These are phyloP conservation scores for Aphanomyces invadans DNA, from an alignment of 352 stramenopile genomes.

Conservation along the genomic window DNA sequence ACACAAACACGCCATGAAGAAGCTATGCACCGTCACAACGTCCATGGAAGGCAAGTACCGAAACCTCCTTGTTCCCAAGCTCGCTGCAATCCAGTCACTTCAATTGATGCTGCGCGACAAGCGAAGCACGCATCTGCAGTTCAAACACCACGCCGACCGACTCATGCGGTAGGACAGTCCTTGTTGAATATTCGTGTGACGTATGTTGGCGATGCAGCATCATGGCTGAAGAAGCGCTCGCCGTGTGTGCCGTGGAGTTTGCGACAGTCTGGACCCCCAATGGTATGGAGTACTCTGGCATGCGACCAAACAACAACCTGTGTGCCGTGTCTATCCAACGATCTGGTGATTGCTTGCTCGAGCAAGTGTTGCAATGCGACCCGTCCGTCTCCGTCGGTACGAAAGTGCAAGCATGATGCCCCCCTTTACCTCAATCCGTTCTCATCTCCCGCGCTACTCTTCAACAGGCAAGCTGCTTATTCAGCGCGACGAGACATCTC, in stretches of 20 bases:
- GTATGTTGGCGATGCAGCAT: conserved; percentile 30
- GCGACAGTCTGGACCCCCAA: conserved; percentile 62
- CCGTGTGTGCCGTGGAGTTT: conserved; percentile 43
- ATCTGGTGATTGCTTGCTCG: conserved; percentile 84
- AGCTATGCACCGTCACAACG: conserved; percentile 17
- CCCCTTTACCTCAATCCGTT: no score
- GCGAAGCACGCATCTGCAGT: conserved; percentile 54
- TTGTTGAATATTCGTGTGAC: not conserved
- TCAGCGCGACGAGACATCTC: conserved; percentile 89
- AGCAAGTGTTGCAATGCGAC: conserved; percentile 83
- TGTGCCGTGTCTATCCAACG: conserved; percentile 93
- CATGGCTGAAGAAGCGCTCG: conserved; percentile 61
- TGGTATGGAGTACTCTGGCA: conserved; percentile 44
- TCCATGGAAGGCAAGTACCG: conserved; percentile 52
- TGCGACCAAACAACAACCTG: conserved; percentile 56
- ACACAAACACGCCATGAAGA: conserved; percentile 22
- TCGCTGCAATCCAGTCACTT: conserved; percentile 49
- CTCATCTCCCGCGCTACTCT: no score
- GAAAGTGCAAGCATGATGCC: no score
- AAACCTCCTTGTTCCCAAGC: conserved; percentile 55
- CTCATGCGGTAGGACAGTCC: conserved; percentile 48
- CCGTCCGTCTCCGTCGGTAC: conserved; percentile 74
- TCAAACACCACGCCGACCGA: conserved; percentile 72
- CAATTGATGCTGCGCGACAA: conserved; percentile 68
- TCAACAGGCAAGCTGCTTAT: conserved; percentile 92